Percentiles rank a stretch among this genome's conserved stretches.
phyloP scores from a whole-genome alignment of 345 rosid genomes.

The Euphorbia lathyris region DNA sequence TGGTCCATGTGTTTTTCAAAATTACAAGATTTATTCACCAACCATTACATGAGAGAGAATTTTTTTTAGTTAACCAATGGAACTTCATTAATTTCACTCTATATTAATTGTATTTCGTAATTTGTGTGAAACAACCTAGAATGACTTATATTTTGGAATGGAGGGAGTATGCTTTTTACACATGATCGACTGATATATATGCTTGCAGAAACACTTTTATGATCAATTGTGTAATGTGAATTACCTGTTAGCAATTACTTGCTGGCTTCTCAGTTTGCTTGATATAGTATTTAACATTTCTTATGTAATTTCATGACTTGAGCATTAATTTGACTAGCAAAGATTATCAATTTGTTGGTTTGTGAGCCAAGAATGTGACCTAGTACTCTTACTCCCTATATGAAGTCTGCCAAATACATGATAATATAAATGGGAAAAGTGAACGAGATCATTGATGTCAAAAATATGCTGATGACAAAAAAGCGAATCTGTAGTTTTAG shows the following conservation, averaged over 20 bases:
- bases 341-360: background rate
- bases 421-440: background rate
- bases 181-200: background rate
- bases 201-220: background rate
- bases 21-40: too few species aligned
- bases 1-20: too few species aligned
- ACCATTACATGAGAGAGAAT: too few species aligned
- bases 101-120: too few species aligned
- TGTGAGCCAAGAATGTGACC: background rate
- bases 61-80: too few species aligned
- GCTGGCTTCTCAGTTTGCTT: background rate
- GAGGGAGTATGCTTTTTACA: too few species aligned
- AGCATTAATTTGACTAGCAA: background rate
- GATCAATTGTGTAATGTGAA: background rate
- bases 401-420: background rate
- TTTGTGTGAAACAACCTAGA: too few species aligned
- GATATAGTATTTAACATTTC: background rate
- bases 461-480: background rate
- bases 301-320: background rate
- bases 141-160: too few species aligned
- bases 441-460: background rate
- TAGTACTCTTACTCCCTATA: background rate
- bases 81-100: too few species aligned
- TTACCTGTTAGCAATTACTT: background rate
- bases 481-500: background rate